Conservation (phyloP, 495 filamentous ascomycete species). For the Stereocaulon alpinum region DNA sequence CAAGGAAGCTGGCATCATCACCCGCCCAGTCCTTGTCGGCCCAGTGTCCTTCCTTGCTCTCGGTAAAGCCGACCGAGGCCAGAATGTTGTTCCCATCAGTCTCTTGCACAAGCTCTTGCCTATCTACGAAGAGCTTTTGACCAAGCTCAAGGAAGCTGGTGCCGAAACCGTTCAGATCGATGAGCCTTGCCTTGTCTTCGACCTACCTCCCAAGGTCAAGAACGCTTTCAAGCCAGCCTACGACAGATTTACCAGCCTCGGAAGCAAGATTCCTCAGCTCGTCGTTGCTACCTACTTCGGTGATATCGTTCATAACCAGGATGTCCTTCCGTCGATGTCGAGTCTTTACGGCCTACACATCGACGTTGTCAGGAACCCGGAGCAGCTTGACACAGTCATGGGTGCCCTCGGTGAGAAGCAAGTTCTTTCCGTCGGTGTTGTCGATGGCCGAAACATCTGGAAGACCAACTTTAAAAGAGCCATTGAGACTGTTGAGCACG, state of each 20-base stretch:
- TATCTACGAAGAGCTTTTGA: conserved; percentile 81
- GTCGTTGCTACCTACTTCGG: conserved; percentile 95
- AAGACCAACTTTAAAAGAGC: conserved; percentile 95
- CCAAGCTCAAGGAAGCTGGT: conserved; percentile 87
- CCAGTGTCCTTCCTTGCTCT: conserved; percentile 94
- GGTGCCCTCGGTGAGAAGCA: conserved; percentile 72
- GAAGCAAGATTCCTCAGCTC: conserved; percentile 67
- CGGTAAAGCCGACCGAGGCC: conserved; percentile 92
- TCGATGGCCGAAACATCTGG: conserved; percentile 99
- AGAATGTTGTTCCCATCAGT: conserved; percentile 82
- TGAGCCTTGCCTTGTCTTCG: conserved; percentile 91
- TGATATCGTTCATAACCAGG: conserved; percentile 97
- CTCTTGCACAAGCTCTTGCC: conserved; percentile 86
- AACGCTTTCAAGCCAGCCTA: conserved; percentile 96
- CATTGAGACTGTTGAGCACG: conserved; percentile 77
- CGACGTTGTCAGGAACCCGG: conserved; percentile 92
- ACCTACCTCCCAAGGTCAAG: conserved; percentile 79
- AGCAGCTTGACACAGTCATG: conserved; percentile 80
- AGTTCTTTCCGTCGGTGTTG: conserved; percentile 83
- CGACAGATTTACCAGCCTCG: conserved; percentile 68
- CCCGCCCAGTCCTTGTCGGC: conserved; percentile 88
- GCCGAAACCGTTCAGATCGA: conserved; percentile 95
- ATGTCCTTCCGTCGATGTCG: conserved; percentile 60
- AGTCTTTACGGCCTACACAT: conserved; percentile 76
- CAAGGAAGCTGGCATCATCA: conserved; percentile 86